Evolutionary conservation across 2,329 filamentous ascomycete species (phyloP).

Genomic region (Metarhizium robertsii): DNA sequence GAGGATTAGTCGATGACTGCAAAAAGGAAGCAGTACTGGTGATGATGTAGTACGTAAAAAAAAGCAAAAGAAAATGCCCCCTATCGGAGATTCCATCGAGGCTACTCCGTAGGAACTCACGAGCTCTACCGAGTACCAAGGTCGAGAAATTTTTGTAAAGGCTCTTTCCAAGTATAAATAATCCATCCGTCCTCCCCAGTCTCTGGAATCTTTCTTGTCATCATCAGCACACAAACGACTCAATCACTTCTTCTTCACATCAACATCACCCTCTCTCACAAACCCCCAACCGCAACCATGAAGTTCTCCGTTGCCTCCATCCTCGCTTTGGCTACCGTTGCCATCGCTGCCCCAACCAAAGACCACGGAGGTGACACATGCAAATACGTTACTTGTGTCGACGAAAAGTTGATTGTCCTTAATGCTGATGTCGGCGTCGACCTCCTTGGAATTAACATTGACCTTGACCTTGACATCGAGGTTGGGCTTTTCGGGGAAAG

Average conservation of each 20-base stretch:
- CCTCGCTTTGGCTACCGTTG: constrained; percentile 3
- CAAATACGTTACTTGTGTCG: neutral
- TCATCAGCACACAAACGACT: neutral
- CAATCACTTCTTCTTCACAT: neutral
- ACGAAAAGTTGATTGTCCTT: neutral
- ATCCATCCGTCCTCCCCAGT: neutral
- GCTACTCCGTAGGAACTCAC: neutral
- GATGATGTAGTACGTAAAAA: neutral
- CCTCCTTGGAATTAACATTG: neutral
- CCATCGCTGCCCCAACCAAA: neutral
- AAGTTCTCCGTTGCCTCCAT: constrained; percentile 3
- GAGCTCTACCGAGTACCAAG: neutral
- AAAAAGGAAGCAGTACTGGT: neutral
- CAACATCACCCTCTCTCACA: neutral
- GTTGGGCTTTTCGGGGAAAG: neutral
- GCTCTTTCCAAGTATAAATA: neutral
- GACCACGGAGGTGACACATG: neutral
- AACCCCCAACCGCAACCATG: neutral
- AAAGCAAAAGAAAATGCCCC: neutral
- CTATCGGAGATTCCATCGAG: neutral
- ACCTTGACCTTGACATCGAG: neutral
- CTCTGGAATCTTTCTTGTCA: neutral
- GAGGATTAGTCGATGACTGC: neutral
- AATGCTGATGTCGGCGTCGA: neutral
- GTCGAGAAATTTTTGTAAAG: neutral